A percentile compares a stretch with the other conserved stretches of the same genome.
These are phyloP conservation scores for Halocafeteria seosinensis DNA, from an alignment of 108 stramenopile species.

Conservation along the genomic window DNA sequence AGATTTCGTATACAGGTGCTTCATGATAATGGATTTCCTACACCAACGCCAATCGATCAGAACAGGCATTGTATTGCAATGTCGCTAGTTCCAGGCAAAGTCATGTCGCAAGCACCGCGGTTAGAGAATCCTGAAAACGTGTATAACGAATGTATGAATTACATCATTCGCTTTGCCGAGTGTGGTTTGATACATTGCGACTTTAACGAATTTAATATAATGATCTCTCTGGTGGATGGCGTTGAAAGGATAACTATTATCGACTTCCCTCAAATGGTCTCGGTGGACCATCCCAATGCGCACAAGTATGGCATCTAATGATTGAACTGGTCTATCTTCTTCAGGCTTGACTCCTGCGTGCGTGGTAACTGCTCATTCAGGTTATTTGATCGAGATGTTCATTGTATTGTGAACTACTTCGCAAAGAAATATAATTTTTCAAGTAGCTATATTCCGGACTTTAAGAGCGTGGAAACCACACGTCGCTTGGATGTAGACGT, in stretches of 20 bases:
- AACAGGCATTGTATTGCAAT: constrained; percentile 81
- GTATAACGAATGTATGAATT: constrained; percentile 52
- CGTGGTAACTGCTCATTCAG: too few relatives aligned
- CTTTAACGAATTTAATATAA: constrained; percentile 98
- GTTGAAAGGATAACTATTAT: constrained; percentile 41
- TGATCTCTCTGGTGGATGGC: constrained; percentile 34
- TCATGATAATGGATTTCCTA: constrained; percentile 72
- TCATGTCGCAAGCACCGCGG: constrained; percentile 62
- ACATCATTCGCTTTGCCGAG: constrained; percentile 51
- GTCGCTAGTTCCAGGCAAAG: constrained; percentile 60
- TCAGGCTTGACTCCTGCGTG: too few relatives aligned
- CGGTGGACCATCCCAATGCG: constrained; percentile 89
- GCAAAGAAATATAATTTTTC: too few relatives aligned
- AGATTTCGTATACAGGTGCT: constrained; percentile 36
- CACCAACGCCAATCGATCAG: constrained; percentile 71
- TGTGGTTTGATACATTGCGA: constrained; percentile 96
- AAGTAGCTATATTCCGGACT: too few relatives aligned
- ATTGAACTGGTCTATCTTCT: too few relatives aligned
- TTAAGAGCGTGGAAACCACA: too few relatives aligned
- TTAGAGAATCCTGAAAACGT: constrained; percentile 69
- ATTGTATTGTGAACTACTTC: too few relatives aligned
- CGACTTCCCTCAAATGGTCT: constrained; percentile 99
- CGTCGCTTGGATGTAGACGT: too few relatives aligned
- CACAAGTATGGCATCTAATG: too few relatives aligned
- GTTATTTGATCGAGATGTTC: too few relatives aligned